Evolutionary conservation across 495 filamentous ascomycete genomes (phyloP).

Genomic region (Ramalina intermedia): DNA sequence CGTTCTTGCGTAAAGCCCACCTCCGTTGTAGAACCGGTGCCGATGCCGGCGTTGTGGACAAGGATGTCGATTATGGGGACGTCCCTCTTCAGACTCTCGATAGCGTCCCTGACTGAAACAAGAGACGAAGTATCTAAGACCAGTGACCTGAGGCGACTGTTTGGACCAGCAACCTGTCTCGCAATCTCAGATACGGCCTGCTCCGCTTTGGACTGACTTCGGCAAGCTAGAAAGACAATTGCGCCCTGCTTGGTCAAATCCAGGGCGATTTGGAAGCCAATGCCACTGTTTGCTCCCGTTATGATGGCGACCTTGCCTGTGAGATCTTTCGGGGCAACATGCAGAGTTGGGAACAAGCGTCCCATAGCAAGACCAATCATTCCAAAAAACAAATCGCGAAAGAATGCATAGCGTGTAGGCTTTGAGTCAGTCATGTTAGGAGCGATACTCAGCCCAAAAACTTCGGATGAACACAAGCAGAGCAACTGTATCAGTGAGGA

Average conservation of each 20-base stretch:
- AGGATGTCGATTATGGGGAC: slow-evolving; percentile 1
- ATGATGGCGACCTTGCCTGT: slow-evolving; percentile 13
- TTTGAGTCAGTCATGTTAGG: too few species aligned
- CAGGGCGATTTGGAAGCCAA: slow-evolving; percentile 14
- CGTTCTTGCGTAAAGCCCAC: not conserved
- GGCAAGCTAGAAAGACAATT: slow-evolving; percentile 15
- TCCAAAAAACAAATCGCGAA: not conserved
- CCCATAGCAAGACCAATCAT: not conserved
- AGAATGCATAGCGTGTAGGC: not conserved
- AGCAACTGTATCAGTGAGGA: too few species aligned
- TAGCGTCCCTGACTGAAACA: not conserved
- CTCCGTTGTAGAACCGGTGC: not conserved
- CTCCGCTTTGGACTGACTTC: slow-evolving; percentile 7
- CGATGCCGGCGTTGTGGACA: slow-evolving; percentile 4
- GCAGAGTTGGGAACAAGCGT: not conserved
- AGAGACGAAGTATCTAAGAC: not conserved
- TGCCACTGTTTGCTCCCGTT: slow-evolving; percentile 14
- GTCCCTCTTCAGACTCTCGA: not conserved
- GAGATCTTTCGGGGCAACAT: slow-evolving; percentile 6
- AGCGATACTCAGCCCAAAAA: too few species aligned
- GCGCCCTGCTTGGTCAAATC: slow-evolving; percentile 10
- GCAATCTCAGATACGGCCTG: not conserved
- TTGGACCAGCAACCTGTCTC: not conserved
- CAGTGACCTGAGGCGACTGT: not conserved
- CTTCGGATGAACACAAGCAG: too few species aligned